phyloP scores from a whole-genome alignment of 257 asterid species.

The Nicotiana otophora region DNA sequence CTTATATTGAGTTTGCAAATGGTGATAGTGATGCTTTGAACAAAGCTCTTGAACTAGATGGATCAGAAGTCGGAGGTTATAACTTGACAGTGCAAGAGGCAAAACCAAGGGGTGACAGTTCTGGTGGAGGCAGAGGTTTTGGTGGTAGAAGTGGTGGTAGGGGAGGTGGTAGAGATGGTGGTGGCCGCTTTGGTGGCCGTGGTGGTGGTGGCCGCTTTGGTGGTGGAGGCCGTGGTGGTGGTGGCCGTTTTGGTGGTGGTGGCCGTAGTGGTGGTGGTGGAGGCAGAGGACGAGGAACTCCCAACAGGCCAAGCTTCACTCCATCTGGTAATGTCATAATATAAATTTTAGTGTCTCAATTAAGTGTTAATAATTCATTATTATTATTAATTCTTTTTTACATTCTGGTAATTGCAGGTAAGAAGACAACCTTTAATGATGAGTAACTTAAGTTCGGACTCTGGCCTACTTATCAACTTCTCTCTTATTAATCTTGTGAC shows the following conservation, averaged over 20 bases:
- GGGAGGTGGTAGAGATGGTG: slow-evolving; percentile 16
- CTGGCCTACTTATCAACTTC: not conserved
- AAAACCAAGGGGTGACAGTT: slow-evolving; percentile 41
- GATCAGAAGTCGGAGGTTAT: slow-evolving; percentile 38
- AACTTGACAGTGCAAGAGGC: slow-evolving; percentile 54
- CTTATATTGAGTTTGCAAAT: slow-evolving; percentile 54
- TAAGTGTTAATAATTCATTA: not conserved
- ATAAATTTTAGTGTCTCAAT: not conserved
- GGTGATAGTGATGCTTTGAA: slow-evolving; percentile 25
- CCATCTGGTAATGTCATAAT: slow-evolving; percentile 35
- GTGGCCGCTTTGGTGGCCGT: slow-evolving; percentile 16
- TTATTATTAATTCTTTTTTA: not conserved
- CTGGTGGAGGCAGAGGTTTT: slow-evolving; percentile 24
- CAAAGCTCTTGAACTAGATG: slow-evolving; percentile 55
- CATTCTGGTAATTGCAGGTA: slow-evolving; percentile 23
- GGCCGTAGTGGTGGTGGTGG: slow-evolving; percentile 17
- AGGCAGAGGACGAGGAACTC: slow-evolving; percentile 47
- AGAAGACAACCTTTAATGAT: slow-evolving; percentile 37
- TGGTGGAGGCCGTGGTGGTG: slow-evolving; percentile 26
- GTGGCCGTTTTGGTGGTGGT: slow-evolving; percentile 23
- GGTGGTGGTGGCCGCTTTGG: slow-evolving; percentile 26
- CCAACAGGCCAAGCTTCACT: slow-evolving; percentile 36
- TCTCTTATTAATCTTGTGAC: not conserved
- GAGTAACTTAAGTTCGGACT: slow-evolving; percentile 16
- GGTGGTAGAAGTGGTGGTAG: slow-evolving; percentile 26